Base-by-base conservation (phyloP, 345 rosid species). In the Cardamine chenopodiifolia region DNA sequence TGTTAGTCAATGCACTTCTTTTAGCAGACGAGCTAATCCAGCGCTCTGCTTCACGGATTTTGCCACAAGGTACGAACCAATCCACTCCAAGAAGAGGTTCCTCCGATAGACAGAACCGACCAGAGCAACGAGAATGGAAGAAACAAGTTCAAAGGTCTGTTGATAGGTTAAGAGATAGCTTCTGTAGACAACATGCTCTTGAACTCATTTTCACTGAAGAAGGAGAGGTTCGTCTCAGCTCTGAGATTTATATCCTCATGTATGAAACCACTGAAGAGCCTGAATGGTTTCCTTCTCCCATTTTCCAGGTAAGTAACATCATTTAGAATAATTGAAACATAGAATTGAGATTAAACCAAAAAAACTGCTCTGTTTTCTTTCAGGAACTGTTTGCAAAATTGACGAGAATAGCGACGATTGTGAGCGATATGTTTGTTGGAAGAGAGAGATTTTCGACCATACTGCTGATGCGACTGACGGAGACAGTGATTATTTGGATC, bases 121-220 rank as follows among this genome's bases (percentile, higher is more conserved):
- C 97, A 3, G 96, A 91, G 66, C 98, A 85, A 64, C 83, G 90
- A 76, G 96, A 94, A 67, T 90, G 90, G 93, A 91, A 94, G 85
- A 87, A 50, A 74, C 86, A 83, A 78, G 95, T 94, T 71, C 95
- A 87, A 65, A 85, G 90, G 15, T 85, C 81, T 2, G 95, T 90
- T 28, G 98, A 94, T 74, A 80, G 87, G 8, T 59, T 94, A 82
- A 74, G 98, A 61, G 97, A 94, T 83, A 90, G 90, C 82, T 91
- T 90, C 75, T 94, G 98, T 73, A 90, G 97, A 82, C 91, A 84
- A 31, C 90, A 87, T 70, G 98, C 97, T 60, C 90, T 94, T 63
- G 92, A 94, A 15, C 90, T 91, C 62, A 88, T 91, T 72, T 94
- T 94, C 75, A 84, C 88, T 0, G 93, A 91, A 57, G 96, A 94